Conservation (phyloP, 2,329 filamentous ascomycete species). For the Hymenoscyphus salicellus region DNA sequence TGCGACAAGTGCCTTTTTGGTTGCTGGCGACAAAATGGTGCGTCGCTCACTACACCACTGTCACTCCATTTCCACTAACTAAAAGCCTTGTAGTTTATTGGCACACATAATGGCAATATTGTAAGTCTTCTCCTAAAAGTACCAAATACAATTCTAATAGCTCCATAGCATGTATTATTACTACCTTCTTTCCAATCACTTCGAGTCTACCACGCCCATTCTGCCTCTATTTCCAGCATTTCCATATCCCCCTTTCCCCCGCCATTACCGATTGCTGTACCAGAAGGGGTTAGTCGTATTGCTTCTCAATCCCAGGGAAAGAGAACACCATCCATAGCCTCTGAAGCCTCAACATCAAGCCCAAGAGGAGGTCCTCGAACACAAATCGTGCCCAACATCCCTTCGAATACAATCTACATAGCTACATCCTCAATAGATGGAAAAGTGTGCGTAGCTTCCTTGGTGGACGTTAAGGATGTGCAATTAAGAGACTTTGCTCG, state of each 20-base stretch:
- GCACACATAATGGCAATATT: constrained; percentile 95
- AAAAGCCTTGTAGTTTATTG: constrained; percentile 63
- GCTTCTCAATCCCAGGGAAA: constrained; percentile 32
- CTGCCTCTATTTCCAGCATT: constrained; percentile 82
- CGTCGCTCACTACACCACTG: not conserved
- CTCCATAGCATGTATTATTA: constrained; percentile 72
- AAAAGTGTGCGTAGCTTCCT: constrained; percentile 85
- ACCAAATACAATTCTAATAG: not conserved
- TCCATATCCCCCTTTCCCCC: constrained; percentile 86
- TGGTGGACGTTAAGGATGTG: constrained; percentile 86
- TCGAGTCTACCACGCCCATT: constrained; percentile 87
- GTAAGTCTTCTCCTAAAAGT: constrained; percentile 50
- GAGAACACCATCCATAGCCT: constrained; percentile 42
- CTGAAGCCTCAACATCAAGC: constrained; percentile 48
- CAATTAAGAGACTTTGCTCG: constrained; percentile 89
- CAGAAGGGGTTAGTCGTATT: constrained; percentile 38
- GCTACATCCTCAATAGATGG: constrained; percentile 94
- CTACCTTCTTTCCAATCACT: constrained; percentile 78
- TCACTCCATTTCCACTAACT: constrained; percentile 33
- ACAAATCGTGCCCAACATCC: constrained; percentile 63
- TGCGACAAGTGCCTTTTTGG: constrained; percentile 85
- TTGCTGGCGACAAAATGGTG: constrained; percentile 96
- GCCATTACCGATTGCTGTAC: constrained; percentile 44
- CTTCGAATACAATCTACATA: constrained; percentile 89
- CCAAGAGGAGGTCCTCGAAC: constrained; percentile 47